Conservation (phyloP, 2,329 filamentous ascomycete genomes). For the Verticillium isaacii region DNA sequence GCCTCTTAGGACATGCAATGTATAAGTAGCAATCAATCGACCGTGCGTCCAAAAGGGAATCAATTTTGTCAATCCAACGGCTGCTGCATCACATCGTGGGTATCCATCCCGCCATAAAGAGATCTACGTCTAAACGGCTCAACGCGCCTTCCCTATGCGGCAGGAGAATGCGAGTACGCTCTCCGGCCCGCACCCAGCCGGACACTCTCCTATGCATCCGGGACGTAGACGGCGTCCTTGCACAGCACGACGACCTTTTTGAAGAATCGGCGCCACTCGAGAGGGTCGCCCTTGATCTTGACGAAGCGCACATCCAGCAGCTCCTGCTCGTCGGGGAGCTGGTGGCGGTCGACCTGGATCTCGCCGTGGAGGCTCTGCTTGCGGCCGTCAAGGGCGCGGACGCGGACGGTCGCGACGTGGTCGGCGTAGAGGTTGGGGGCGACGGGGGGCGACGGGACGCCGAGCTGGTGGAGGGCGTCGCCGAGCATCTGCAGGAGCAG, state of each 20-base stretch:
- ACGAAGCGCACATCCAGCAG: conserved; percentile 84
- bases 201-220: conserved; percentile 28
- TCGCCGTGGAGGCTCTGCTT: conserved; percentile 70
- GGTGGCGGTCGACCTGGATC: conserved; percentile 65
- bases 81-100: not conserved
- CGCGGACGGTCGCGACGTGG: conserved; percentile 59
- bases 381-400: conserved; percentile 70
- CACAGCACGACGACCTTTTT: conserved; percentile 89
- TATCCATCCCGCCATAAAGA: not conserved
- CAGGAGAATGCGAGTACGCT: not conserved
- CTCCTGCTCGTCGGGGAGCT: conserved; percentile 51
- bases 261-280: conserved; percentile 96
- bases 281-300: conserved; percentile 90
- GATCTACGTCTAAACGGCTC: not conserved
- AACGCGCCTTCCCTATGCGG: not conserved
- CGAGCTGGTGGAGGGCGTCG: conserved; percentile 79
- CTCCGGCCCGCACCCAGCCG: not conserved
- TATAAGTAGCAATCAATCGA: too few relatives aligned
- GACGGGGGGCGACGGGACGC: conserved; percentile 63
- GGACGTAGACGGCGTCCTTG: conserved; percentile 71
- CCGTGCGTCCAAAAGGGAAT: too few relatives aligned
- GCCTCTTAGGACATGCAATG: too few relatives aligned
- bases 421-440: conserved; percentile 45
- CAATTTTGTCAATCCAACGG: too few relatives aligned
- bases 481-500: conserved; percentile 75